phyloP scores from a whole-genome alignment of 2,329 filamentous ascomycete species.

The Pestalotiopsis sp. region DNA sequence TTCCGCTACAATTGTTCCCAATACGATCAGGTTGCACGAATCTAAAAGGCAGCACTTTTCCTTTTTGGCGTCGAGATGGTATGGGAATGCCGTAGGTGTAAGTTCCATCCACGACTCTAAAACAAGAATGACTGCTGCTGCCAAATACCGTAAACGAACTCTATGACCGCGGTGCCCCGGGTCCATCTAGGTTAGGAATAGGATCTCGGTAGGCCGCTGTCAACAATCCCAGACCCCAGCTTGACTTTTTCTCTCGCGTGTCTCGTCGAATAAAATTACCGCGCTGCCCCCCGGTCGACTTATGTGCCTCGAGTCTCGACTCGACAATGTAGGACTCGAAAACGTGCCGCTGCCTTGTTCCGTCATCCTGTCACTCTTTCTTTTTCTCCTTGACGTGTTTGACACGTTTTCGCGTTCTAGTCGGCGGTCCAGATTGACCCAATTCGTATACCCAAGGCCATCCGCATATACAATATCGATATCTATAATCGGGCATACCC shows the following conservation, averaged over 20 bases:
- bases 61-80: no score
- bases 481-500: background rate
- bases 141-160: background rate
- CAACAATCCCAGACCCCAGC: background rate
- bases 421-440: background rate
- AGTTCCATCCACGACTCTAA: background rate
- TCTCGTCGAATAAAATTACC: conserved; percentile 7
- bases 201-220: background rate
- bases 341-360: no score
- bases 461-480: background rate
- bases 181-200: background rate
- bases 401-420: background rate
- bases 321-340: no score
- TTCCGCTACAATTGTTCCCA: background rate
- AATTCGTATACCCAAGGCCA: background rate
- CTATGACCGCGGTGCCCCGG: background rate
- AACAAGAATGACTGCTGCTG: background rate
- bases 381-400: background rate
- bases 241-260: background rate
- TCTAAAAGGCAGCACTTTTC: background rate
- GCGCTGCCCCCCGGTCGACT: background rate
- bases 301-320: no score
- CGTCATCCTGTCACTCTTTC: background rate
- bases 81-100: background rate
- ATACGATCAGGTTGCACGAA: background rate